Base-by-base conservation (phyloP, 371 early-diverging fungal species). In the Mortierella sp. region DNA sequence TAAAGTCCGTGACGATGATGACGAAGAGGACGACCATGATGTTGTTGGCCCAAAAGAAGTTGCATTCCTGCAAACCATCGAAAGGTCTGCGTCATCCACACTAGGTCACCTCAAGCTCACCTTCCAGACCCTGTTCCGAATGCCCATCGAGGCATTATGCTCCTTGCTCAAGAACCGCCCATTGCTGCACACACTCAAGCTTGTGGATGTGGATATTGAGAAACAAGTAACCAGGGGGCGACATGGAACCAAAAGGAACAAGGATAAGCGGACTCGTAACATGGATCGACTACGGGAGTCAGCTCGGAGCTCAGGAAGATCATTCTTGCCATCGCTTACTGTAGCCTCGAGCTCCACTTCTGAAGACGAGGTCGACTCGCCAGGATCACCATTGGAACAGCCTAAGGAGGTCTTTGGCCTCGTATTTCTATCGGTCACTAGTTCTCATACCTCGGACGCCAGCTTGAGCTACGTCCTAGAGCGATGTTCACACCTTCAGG, bases 191-290 rank as follows among this genome's bases (percentile, higher is more conserved):
- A 69, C 70, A 0, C 8, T 69, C 41, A 69, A 69, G 34, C 46
- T 69, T 3, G 54, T 53, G 41, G 70, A 69, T 34, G 70, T 28
- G 16, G 70, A 69, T 44, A 54, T 69, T 47, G 54, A 47, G 39
- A 62, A 68, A 2, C 19, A 46, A 29, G 34, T 4, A 34, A 34
- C 2, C 24, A 44, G 39, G 41, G 51, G 39, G 21, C 21, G n/a
- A 27, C 22, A n/a, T 5, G 37, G 53, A 41, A 22, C 31, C 12
- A 57, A 29, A 16, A 24, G 34, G 28, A 8, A 51, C 47, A 27
- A 34, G 43, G 17, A 43, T 16, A 19, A 52, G 25, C 34, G 34
- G 34, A 34, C 48, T 9, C 44, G 3, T 34, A 21, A 6, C 29
- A 17, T 8, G 41, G 41, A 41, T 28, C 41, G 25, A 28, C 37